phyloP scores from a whole-genome alignment of 2,329 filamentous ascomycete species.

The Curvularia sp. region DNA sequence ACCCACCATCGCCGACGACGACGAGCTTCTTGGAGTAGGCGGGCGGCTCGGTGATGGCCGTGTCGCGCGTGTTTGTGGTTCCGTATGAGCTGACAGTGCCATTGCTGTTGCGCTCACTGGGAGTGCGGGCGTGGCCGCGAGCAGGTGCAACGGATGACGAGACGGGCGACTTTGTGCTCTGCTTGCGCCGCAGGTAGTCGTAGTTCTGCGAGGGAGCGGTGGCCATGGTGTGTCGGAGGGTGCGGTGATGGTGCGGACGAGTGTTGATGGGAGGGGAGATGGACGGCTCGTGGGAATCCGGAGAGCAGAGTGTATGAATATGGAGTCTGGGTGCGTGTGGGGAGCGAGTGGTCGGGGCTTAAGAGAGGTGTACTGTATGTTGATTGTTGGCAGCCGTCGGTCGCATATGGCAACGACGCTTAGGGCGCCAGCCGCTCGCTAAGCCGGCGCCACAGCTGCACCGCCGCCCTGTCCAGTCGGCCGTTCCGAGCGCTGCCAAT shows the following conservation, averaged over 20 bases:
- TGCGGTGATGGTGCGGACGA: background rate
- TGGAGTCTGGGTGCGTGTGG: conserved; percentile 21
- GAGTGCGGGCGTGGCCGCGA: conserved; percentile 58
- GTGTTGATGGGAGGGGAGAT: background rate
- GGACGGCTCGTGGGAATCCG: conserved; percentile 7
- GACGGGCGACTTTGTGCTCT: conserved; percentile 53
- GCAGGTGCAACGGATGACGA: conserved; percentile 42
- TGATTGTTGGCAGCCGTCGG: conserved; percentile 26
- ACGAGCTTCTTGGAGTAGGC: conserved; percentile 99
- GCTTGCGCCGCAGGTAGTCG: conserved; percentile 66
- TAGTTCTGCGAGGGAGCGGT: conserved; percentile 54
- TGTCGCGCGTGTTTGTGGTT: conserved; percentile 78
- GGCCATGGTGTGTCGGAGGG: conserved; percentile 29
- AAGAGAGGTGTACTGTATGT: conserved; percentile 26
- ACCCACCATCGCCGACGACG: conserved; percentile 96
- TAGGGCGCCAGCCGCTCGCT: conserved; percentile 18
- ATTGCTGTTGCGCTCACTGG: conserved; percentile 77
- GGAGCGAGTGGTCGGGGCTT: conserved; percentile 26
- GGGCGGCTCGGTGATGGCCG: conserved; percentile 87
- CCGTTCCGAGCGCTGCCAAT: conserved; percentile 9
- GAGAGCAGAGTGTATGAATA: conserved; percentile 36
- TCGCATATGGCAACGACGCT: conserved; percentile 31
- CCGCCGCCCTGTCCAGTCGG: conserved; percentile 13
- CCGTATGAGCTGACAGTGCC: conserved; percentile 87
- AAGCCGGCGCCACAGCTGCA: conserved; percentile 13